phyloP scores from a whole-genome alignment of 257 asterid species.

The Thymus mandschuricus region DNA sequence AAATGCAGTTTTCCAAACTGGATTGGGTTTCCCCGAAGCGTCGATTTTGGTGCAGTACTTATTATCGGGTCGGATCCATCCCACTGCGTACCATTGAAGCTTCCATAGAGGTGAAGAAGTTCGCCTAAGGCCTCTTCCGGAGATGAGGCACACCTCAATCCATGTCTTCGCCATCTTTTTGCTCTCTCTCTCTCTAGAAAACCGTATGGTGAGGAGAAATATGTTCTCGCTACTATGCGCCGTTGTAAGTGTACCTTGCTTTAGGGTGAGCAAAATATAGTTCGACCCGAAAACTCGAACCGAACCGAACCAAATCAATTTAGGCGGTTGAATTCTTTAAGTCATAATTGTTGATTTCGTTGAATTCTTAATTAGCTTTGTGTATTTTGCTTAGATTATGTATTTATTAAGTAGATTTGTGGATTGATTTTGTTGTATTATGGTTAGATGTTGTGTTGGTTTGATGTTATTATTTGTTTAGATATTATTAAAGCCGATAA shows the following conservation, averaged over 20 bases:
- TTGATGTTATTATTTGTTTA: too few relatives aligned
- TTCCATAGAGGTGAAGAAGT: slow-evolving; percentile 59
- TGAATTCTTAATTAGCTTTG: too few relatives aligned
- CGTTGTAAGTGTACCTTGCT: not conserved
- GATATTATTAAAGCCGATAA: too few relatives aligned
- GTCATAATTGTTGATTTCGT: too few relatives aligned
- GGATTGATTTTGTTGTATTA: too few relatives aligned
- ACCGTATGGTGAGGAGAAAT: not conserved
- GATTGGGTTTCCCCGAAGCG: slow-evolving; percentile 71
- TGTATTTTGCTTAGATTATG: too few relatives aligned
- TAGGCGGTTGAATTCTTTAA: too few relatives aligned
- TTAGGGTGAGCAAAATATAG: too few relatives aligned
- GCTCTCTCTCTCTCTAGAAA: not conserved
- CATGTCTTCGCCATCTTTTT: slow-evolving; percentile 57
- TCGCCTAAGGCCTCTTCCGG: slow-evolving; percentile 73
- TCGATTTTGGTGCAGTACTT: slow-evolving; percentile 84
- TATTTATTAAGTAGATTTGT: too few relatives aligned
- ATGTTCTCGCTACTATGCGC: not conserved
- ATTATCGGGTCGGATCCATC: slow-evolving; percentile 69
- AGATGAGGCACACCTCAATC: slow-evolving; percentile 77
- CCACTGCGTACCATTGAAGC: slow-evolving; percentile 87
- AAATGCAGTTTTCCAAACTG: slow-evolving; percentile 77
- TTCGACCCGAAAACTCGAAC: too few relatives aligned
- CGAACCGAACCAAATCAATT: too few relatives aligned
- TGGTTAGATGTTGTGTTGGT: too few relatives aligned